These are phyloP conservation scores for Litchi chinensis DNA, from an alignment of 345 rosid genomes.

Conservation along the genomic window DNA sequence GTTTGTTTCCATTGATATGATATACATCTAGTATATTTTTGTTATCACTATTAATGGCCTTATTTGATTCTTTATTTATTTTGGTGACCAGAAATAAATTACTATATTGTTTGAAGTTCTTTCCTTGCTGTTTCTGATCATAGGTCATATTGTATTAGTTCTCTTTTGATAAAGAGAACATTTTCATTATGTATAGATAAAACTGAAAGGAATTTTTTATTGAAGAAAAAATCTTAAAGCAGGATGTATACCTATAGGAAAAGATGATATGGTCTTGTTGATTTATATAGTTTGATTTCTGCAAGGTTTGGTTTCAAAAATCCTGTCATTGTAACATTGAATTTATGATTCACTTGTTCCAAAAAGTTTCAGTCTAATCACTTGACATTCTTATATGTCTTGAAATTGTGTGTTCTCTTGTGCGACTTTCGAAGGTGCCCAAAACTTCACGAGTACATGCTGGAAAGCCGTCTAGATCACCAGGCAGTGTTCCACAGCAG, in stretches of 20 bases:
- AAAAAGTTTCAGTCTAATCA: neutral
- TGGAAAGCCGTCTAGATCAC: conserved; percentile 82
- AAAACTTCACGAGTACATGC: conserved; percentile 68
- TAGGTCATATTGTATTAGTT: neutral
- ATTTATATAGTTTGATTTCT: neutral
- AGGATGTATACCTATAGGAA: neutral
- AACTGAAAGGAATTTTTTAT: too few species aligned
- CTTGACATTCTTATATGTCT: conserved; percentile 7
- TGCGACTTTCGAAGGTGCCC: conserved; percentile 62
- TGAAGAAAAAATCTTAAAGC: neutral
- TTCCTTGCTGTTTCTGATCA: neutral
- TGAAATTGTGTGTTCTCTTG: neutral
- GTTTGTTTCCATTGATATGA: neutral
- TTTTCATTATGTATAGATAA: neutral
- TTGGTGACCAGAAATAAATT: neutral
- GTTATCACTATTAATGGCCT: neutral
- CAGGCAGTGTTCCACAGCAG: conserved; percentile 64
- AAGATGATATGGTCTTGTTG: neutral
- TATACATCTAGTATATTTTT: neutral
- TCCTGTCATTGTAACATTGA: neutral
- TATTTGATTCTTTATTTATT: neutral
- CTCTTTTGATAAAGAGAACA: neutral
- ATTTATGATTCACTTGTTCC: neutral
- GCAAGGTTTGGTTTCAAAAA: neutral
- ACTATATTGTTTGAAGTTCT: neutral